Percentiles rank a stretch among this genome's conserved stretches.
phyloP scores from a whole-genome alignment of 306 rosid species.

The Comarum palustre region DNA sequence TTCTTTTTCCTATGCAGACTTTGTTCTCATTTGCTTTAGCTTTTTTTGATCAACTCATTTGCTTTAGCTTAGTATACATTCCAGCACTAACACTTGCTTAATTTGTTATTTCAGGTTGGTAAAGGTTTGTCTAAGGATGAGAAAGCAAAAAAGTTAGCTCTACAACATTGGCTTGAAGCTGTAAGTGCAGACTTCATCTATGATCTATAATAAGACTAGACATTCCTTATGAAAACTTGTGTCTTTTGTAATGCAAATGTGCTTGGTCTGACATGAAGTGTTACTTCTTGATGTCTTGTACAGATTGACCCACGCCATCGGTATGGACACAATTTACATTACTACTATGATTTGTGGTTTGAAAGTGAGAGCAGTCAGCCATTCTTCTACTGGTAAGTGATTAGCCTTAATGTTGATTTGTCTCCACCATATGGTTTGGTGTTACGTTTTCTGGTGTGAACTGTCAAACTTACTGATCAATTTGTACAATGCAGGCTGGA shows the following conservation, averaged over 20 bases:
- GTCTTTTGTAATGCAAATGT: background rate
- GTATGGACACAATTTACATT: slow-evolving; percentile 86
- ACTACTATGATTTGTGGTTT: slow-evolving; percentile 80
- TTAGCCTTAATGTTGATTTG: background rate
- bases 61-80: background rate
- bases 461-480: slow-evolving; percentile 8
- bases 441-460: background rate
- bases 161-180: slow-evolving; percentile 97
- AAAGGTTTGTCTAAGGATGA: slow-evolving; percentile 97
- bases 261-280: background rate
- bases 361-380: slow-evolving; percentile 79
- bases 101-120: slow-evolving; percentile 53
- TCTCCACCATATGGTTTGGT: background rate
- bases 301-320: slow-evolving; percentile 98
- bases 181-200: slow-evolving; percentile 34
- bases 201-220: background rate
- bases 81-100: background rate
- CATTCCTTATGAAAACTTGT: background rate
- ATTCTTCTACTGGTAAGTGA: slow-evolving; percentile 77
- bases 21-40: background rate
- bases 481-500: slow-evolving; percentile 60
- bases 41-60: too few species aligned
- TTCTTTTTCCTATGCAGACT: background rate
- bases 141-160: slow-evolving; percentile 89
- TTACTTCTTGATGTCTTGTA: slow-evolving; percentile 8